Evolutionary conservation across 2,329 filamentous ascomycete genomes (phyloP).

Genomic region (Colletotrichum sp.): DNA sequence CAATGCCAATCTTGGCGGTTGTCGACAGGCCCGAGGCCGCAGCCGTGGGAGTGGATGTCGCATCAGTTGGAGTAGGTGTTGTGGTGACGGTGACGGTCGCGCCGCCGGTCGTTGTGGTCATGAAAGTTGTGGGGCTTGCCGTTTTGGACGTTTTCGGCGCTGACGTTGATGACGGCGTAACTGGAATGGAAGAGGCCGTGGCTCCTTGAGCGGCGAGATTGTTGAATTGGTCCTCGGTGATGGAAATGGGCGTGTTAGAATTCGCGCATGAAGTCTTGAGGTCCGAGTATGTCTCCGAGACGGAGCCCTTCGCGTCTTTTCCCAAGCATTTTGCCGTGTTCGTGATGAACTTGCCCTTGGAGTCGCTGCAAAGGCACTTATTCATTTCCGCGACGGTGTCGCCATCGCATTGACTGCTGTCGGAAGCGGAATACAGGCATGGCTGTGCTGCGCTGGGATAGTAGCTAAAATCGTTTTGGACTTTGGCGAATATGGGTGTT

Average conservation of each 20-base stretch:
- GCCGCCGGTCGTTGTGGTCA: slow-evolving; percentile 6
- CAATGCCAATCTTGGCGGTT: slow-evolving; percentile 43
- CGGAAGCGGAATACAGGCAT: slow-evolving; percentile 49
- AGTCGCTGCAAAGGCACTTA: slow-evolving; percentile 54
- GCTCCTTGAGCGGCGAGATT: slow-evolving; percentile 20
- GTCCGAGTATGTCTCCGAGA: slow-evolving; percentile 47
- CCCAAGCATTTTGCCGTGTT: slow-evolving; percentile 53
- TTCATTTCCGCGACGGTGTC: slow-evolving; percentile 46
- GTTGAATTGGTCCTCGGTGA: slow-evolving; percentile 48
- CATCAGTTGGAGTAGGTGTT: background rate
- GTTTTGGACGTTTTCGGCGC: slow-evolving; percentile 23
- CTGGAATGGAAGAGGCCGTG: slow-evolving; percentile 15
- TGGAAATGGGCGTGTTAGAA: slow-evolving; percentile 46
- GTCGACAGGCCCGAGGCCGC: slow-evolving; percentile 32
- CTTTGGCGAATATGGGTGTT: slow-evolving; percentile 23
- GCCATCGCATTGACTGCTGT: slow-evolving; percentile 44
- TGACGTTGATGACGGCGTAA: slow-evolving; percentile 23
- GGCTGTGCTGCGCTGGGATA: slow-evolving; percentile 46
- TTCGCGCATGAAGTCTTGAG: slow-evolving; percentile 48
- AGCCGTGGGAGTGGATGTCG: background rate
- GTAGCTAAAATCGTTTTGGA: slow-evolving; percentile 45
- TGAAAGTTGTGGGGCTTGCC: slow-evolving; percentile 10
- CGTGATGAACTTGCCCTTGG: slow-evolving; percentile 50
- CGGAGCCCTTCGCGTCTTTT: slow-evolving; percentile 35
- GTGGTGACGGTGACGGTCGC: slow-evolving; percentile 12